Evolutionary conservation across 371 early-diverging fungal species (phyloP), one percentile per base, ranked within the genome.

Genomic region (Phascolomyces articulosus): DNA sequence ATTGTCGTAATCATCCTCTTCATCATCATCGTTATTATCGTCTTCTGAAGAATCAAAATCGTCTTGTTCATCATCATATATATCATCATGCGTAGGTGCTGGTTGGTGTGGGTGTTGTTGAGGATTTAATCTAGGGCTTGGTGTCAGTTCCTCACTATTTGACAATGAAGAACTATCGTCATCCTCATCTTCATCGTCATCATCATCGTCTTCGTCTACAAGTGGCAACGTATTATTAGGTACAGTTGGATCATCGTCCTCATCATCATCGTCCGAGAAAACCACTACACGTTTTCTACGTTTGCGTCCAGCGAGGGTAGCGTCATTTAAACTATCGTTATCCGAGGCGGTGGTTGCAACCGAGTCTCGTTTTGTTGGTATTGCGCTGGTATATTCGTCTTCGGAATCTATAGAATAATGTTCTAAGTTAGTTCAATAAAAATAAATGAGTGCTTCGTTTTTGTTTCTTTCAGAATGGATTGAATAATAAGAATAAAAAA

Each of bases 211-310:
- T 27, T 59, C 29, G 10, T 40, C 62, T 13, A 10, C 44, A 44
- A 44, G 1, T 13, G 8, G 44, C 4, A 16, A n/a, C 16, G 44
- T 16, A 44, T 44, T 44, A 44, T 15, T 44, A 44, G 44, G 44
- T 44, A 44, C 44, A 44, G 34, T 34, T 34, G n/a, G n/a, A 9
- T 34, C 41, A 47, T 16, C 16, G 40, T 65, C 62, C 8, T 66
- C 48, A 23, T 66, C 60, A 28, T 74, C 62, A n/a, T 67, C 66
- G 38, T 74, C 66, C 38, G 69, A 62, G 49, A 59, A 63, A 24
- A 58, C 29, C 26, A 73, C 62, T 34, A 73, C 55, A 21, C 67
- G 64, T 44, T 65, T 64, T 47, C 67, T 63, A 28, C 67, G 67
- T 51, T 71, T 71, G 16, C 71, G 67, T 40, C 61, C 29, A 23